A percentile compares a stretch with the other conserved stretches of the same genome.
phyloP scores from a whole-genome alignment of 768 basidiomycete species.

The Neoboletus magnificus region DNA sequence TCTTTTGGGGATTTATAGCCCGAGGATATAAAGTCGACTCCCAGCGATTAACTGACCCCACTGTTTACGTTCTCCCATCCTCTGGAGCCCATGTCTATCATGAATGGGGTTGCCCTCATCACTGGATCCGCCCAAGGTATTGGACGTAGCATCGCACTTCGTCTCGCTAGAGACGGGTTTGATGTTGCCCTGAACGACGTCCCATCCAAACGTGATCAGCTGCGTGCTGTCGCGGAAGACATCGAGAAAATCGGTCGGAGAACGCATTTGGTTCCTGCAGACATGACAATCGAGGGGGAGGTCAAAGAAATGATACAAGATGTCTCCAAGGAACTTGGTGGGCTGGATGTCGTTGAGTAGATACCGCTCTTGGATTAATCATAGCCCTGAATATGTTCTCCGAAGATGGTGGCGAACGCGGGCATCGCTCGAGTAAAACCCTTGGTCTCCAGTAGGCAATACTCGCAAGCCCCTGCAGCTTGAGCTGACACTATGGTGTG shows the following conservation, averaged over 20 bases:
- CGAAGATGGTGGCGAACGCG: slow-evolving; percentile 12
- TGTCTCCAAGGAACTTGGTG: slow-evolving; percentile 29
- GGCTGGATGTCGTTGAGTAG: not conserved
- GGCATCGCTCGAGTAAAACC: not conserved
- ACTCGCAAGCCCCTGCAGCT: not conserved
- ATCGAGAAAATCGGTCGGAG: slow-evolving; percentile 20
- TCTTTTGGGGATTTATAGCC: too few species aligned
- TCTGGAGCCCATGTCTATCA: not conserved
- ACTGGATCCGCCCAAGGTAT: slow-evolving; percentile 28
- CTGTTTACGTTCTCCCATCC: not conserved
- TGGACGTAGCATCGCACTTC: slow-evolving; percentile 17
- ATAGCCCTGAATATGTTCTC: not conserved
- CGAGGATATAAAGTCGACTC: not conserved
- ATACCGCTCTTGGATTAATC: not conserved
- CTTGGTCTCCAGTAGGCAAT: not conserved
- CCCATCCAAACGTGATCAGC: slow-evolving; percentile 7
- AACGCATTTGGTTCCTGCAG: slow-evolving; percentile 21
- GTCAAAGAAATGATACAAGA: slow-evolving; percentile 38
- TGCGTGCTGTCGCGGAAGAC: slow-evolving; percentile 9
- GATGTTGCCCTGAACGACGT: slow-evolving; percentile 28
- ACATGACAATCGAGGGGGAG: slow-evolving; percentile 39
- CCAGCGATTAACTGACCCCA: too few species aligned
- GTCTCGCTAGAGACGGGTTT: slow-evolving; percentile 12
- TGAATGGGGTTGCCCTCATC: slow-evolving; percentile 23
- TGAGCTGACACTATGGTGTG: not conserved